Conservation (phyloP, 345 rosid species). For the Citrus mangshanensis region DNA sequence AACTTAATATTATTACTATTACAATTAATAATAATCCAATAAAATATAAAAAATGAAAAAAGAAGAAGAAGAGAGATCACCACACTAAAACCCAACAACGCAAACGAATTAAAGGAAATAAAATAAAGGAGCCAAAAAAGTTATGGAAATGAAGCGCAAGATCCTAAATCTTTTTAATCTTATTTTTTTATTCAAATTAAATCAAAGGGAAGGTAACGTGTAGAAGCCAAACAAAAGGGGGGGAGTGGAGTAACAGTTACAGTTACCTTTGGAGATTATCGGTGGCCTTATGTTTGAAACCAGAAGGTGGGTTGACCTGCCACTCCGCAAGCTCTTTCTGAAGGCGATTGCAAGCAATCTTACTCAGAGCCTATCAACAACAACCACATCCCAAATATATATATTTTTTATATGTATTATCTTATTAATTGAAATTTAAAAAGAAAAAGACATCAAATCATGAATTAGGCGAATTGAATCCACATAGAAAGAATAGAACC, state of each 20-base stretch:
- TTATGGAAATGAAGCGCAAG: not conserved
- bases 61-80: not conserved
- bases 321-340: constrained; percentile 96
- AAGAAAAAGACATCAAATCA: not conserved
- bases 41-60: not conserved
- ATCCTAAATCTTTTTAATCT: not conserved
- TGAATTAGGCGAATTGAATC: not conserved
- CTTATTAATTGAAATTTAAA: too few species aligned
- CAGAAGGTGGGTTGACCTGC: constrained; percentile 91
- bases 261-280: constrained; percentile 92
- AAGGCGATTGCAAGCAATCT: constrained; percentile 91
- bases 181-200: not conserved
- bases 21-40: not conserved
- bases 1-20: not conserved
- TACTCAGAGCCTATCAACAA: constrained; percentile 58
- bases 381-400: not conserved
- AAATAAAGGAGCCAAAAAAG: not conserved
- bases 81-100: not conserved
- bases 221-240: not conserved
- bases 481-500: constrained; percentile 26
- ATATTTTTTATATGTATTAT: too few species aligned
- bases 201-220: not conserved
- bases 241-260: constrained; percentile 19
- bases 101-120: not conserved
- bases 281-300: constrained; percentile 84